Percentiles rank a stretch among this genome's conserved stretches.
These are phyloP conservation scores for Aspergillus transmontanensis DNA, from an alignment of 2,329 filamentous ascomycete species.

Conservation along the genomic window DNA sequence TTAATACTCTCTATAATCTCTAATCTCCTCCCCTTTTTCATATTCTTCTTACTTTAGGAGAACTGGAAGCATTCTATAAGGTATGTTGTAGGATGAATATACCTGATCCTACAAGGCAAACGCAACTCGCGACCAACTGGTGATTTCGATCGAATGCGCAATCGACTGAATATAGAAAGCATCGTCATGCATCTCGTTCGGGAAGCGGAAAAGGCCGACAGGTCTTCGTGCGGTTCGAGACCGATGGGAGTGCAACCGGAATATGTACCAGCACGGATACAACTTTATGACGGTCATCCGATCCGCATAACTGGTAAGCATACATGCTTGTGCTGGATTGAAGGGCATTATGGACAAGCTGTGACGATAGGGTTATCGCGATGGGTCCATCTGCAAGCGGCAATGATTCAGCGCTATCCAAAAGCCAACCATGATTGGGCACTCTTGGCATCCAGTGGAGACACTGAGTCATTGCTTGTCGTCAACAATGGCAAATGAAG, in stretches of 20 bases:
- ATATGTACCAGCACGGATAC: background rate
- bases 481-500: background rate
- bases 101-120: background rate
- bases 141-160: background rate
- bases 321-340: background rate
- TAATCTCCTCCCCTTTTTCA: background rate
- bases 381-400: background rate
- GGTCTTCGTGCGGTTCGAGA: no score
- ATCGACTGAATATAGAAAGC: background rate
- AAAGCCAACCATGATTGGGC: background rate
- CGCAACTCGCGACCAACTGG: no score
- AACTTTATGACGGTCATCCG: background rate
- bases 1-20: background rate
- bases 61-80: background rate
- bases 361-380: background rate
- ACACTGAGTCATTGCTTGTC: background rate
- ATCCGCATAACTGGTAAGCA: background rate
- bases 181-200: background rate
- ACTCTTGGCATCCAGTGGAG: background rate
- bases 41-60: no score
- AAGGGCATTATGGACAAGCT: background rate
- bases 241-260: background rate
- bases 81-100: background rate
- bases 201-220: background rate
- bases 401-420: background rate